phyloP scores from a whole-genome alignment of 1,284 basidiomycete genomes.

The Tilletia indica region DNA sequence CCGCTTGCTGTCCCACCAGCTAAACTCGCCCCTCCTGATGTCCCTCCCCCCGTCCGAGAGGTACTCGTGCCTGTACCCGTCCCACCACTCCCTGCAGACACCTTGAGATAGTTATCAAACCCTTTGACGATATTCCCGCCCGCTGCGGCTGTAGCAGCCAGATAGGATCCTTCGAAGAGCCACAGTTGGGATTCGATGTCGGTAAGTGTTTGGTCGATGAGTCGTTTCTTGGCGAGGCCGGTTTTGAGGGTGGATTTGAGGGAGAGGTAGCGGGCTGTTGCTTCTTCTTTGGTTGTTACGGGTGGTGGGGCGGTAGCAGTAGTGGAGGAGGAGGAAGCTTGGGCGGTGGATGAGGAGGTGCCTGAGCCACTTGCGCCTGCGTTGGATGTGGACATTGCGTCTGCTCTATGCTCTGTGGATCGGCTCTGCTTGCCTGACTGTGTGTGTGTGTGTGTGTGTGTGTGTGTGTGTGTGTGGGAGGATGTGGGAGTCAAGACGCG shows the following conservation, averaged over 20 bases:
- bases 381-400: no score
- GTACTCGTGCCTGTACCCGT: slow-evolving; percentile 4
- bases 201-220: slow-evolving; percentile 44
- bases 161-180: slow-evolving; percentile 53
- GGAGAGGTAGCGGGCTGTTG: slow-evolving; percentile 41
- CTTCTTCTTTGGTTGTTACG: slow-evolving; percentile 36
- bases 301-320: no score
- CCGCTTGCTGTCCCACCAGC: slow-evolving; percentile 1
- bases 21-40: not conserved
- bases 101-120: slow-evolving; percentile 51
- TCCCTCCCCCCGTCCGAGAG: not conserved
- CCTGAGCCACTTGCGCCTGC: not conserved
- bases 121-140: slow-evolving; percentile 56
- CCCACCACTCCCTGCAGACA: slow-evolving; percentile 19
- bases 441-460: no score
- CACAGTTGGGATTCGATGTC: slow-evolving; percentile 55
- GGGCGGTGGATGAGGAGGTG: not conserved
- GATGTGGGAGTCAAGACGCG: no score
- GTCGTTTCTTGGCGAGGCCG: slow-evolving; percentile 42
- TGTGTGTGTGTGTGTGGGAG: no score
- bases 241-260: slow-evolving; percentile 38
- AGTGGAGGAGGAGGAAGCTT: slow-evolving; percentile 4
- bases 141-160: slow-evolving; percentile 43
- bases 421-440: no score
- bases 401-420: no score